These are phyloP conservation scores for Agaricus blazei DNA, from an alignment of 768 basidiomycete genomes.

Conservation along the genomic window DNA sequence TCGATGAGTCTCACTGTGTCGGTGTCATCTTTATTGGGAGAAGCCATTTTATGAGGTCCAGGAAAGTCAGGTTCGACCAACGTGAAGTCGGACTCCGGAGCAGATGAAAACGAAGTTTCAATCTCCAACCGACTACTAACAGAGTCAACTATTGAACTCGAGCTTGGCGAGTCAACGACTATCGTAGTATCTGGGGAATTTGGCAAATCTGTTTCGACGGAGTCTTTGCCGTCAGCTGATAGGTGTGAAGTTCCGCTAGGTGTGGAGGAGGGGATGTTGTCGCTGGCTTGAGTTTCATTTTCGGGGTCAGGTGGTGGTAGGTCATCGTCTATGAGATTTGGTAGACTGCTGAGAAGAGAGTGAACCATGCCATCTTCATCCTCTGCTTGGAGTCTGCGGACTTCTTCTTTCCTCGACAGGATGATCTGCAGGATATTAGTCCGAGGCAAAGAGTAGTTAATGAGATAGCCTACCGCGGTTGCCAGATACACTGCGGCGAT, in stretches of 20 bases:
- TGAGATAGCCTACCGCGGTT: constrained; percentile 55
- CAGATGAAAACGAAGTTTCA: not conserved
- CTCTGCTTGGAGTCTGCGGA: constrained; percentile 54
- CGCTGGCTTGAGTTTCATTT: not conserved
- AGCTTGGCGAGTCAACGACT: not conserved
- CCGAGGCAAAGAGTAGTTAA: not conserved
- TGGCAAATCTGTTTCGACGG: not conserved
- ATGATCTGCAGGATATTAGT: constrained; percentile 49
- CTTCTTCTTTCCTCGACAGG: constrained; percentile 65
- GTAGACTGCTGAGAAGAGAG: constrained; percentile 62
- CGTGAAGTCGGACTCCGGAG: constrained; percentile 1
- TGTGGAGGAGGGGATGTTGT: not conserved
- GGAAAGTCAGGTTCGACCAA: not conserved
- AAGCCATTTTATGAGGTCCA: not conserved
- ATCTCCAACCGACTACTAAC: not conserved
- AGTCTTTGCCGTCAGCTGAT: not conserved
- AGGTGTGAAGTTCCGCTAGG: not conserved
- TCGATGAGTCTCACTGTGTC: not conserved
- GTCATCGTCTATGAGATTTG: constrained; percentile 45
- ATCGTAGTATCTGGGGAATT: not conserved
- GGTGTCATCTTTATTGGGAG: not conserved
- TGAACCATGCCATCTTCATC: constrained; percentile 83
- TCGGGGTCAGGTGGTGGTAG: not conserved
- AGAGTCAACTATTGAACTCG: not conserved
- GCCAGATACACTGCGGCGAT: constrained; percentile 78